A percentile compares a stretch with the other conserved stretches of the same genome.
These are phyloP conservation scores for Stipa capillata DNA, from an alignment of 176 grass and related monocot genomes.

Conservation along the genomic window DNA sequence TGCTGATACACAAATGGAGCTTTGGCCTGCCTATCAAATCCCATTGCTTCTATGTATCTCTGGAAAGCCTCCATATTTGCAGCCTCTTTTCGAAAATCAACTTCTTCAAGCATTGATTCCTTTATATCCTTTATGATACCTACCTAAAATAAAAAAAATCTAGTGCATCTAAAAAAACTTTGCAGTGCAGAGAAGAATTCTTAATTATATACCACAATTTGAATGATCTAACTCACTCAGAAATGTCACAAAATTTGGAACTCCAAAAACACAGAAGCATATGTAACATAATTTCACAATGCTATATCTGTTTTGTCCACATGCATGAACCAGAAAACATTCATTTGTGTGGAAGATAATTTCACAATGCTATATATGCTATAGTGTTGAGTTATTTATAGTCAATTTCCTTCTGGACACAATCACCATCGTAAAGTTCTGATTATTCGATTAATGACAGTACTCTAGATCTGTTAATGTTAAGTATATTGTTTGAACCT, in stretches of 20 bases:
- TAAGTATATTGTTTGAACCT: neutral
- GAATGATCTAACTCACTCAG: neutral
- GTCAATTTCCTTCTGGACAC: neutral
- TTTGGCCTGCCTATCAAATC: slow-evolving; percentile 84
- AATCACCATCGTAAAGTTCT: neutral
- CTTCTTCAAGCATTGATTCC: slow-evolving; percentile 98
- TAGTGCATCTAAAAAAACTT: neutral
- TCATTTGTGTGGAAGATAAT: neutral
- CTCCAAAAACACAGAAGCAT: neutral
- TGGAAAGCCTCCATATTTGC: slow-evolving; percentile 79
- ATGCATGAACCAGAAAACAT: neutral
- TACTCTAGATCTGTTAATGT: neutral
- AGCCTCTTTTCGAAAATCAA: slow-evolving; percentile 97
- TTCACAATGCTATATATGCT: neutral
- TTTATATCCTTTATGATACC: slow-evolving; percentile 85
- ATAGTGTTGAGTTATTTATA: neutral
- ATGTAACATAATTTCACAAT: neutral
- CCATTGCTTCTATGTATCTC: slow-evolving; percentile 74
- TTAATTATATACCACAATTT: neutral
- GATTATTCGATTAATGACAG: neutral
- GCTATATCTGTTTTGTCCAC: neutral
- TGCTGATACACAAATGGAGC: slow-evolving; percentile 77
- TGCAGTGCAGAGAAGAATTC: neutral
- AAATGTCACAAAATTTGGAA: neutral
- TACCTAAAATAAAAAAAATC: slow-evolving; percentile 44